Base-by-base conservation (phyloP, 2,329 filamentous ascomycete species). In the Pseudogymnoascus sp. region DNA sequence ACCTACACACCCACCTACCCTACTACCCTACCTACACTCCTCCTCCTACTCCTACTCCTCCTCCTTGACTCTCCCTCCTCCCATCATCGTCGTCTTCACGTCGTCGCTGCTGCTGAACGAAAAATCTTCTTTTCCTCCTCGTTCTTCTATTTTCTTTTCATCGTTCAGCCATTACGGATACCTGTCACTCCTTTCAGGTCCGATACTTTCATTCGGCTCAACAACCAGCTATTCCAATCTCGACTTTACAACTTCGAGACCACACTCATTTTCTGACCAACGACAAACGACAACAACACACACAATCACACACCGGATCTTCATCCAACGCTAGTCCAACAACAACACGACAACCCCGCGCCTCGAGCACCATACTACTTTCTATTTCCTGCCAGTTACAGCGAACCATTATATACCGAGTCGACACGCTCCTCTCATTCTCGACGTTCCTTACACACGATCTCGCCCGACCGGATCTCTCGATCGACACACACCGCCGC, bases 121-220 rank as follows among this genome's bases (percentile, higher is more conserved):
- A 61, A 46, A 46, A 61, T 66, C 62, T 69, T 72, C 68, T 68
- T 64, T 66, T 71, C 67, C 70, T 64, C 67, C 68, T 69, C 66
- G 56, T 68, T 68, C 68, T 66, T 66, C 69, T 69, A 66, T 69
- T 70, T 69, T 71, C 69, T 68, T 71, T 72, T 69, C 66, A 64
- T 66, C 60, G 62, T 65, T 68, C 65, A 66, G 67, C 67, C 69
- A 71, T 69, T 73, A 71, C 74, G 74, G 75, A 69, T 74, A 76
- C 76, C 78, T 79, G 79, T 76, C 78, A 80, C 78, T 81, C 79
- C 73, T 81, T 81, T 73, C 79, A 78, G 77, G 73, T 72, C 75
- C 75, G 72, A 72, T 74, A 74, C 72, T 72, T 73, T 76, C 76
- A 65, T 74, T 74, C 68, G 70, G 69, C 68, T 69, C 66, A 63